phyloP scores from a whole-genome alignment of 2,329 filamentous ascomycete species.

The Colletotrichum tropicale region DNA sequence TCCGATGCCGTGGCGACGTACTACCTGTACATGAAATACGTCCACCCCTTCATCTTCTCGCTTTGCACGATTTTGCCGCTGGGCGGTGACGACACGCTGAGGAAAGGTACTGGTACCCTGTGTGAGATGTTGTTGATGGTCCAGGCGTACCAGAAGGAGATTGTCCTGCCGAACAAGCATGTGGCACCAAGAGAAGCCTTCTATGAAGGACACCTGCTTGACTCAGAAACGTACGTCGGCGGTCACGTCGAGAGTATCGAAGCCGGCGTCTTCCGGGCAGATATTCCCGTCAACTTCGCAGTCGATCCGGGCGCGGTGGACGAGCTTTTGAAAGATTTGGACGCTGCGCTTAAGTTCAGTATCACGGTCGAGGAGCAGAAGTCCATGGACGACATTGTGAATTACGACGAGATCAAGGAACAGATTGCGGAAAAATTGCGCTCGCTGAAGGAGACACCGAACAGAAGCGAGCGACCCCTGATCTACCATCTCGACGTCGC shows the following conservation, averaged over 20 bases:
- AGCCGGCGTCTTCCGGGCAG: slow-evolving; percentile 92
- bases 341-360: slow-evolving; percentile 87
- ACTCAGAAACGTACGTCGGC: slow-evolving; percentile 97
- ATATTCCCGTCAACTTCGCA: slow-evolving; percentile 93
- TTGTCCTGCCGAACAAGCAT: slow-evolving; percentile 96
- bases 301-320: slow-evolving; percentile 90
- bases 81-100: slow-evolving; percentile 87
- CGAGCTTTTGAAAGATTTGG: slow-evolving; percentile 84
- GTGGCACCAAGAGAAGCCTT: slow-evolving; percentile 89
- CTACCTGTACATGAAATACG: slow-evolving; percentile 99
- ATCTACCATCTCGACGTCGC: slow-evolving; percentile 99
- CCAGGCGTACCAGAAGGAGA: slow-evolving; percentile 89
- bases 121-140: slow-evolving; percentile 99
- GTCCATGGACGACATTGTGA: slow-evolving; percentile 76
- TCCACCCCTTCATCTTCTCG: slow-evolving; percentile 99
- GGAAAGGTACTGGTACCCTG: slow-evolving; percentile 97
- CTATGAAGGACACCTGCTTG: slow-evolving; percentile 94
- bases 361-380: slow-evolving; percentile 86
- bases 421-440: slow-evolving; percentile 77
- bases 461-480: slow-evolving; percentile 81
- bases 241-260: slow-evolving; percentile 99
- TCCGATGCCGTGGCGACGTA: slow-evolving; percentile 99
- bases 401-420: slow-evolving; percentile 83
- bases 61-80: slow-evolving; percentile 95
- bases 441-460: slow-evolving; percentile 80